phyloP scores from a whole-genome alignment of 2,329 filamentous ascomycete genomes.

The Fusarium abutilonis region DNA sequence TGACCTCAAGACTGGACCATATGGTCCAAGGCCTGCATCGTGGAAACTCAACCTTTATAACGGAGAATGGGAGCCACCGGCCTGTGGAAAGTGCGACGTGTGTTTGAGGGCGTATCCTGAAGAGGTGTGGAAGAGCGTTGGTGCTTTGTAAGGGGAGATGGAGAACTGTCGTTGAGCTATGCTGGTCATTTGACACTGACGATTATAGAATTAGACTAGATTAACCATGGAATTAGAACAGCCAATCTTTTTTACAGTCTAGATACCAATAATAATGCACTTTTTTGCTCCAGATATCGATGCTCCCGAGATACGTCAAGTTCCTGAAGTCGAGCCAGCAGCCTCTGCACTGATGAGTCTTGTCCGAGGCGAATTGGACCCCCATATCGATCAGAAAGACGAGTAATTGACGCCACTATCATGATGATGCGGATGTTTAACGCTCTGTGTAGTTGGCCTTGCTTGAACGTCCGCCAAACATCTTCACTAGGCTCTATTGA shows the following conservation, averaged over 20 bases:
- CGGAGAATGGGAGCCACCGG: conserved; percentile 24
- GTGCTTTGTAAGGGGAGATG: not conserved
- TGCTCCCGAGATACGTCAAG: no score
- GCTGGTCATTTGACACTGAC: not conserved
- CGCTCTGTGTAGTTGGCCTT: not conserved
- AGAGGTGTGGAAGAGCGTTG: conserved; percentile 18
- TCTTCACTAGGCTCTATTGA: no score
- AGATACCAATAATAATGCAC: not conserved
- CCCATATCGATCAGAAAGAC: no score
- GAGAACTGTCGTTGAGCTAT: not conserved
- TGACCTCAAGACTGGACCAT: conserved; percentile 25
- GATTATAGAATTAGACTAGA: not conserved
- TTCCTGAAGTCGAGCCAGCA: no score
- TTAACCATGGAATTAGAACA: no score
- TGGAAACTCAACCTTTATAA: conserved; percentile 16
- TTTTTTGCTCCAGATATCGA: no score
- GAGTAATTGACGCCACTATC: no score
- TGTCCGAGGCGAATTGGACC: no score
- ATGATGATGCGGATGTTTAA: not conserved
- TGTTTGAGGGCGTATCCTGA: conserved; percentile 31
- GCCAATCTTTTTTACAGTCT: no score
- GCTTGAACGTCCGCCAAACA: not conserved
- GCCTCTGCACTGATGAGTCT: no score
- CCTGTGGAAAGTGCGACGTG: conserved; percentile 26
- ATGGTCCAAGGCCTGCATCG: conserved; percentile 16